Percentiles rank a stretch among this genome's conserved stretches.
Conservation (phyloP, 805 yeast species). For the Saccharomycopsis fermentans region DNA sequence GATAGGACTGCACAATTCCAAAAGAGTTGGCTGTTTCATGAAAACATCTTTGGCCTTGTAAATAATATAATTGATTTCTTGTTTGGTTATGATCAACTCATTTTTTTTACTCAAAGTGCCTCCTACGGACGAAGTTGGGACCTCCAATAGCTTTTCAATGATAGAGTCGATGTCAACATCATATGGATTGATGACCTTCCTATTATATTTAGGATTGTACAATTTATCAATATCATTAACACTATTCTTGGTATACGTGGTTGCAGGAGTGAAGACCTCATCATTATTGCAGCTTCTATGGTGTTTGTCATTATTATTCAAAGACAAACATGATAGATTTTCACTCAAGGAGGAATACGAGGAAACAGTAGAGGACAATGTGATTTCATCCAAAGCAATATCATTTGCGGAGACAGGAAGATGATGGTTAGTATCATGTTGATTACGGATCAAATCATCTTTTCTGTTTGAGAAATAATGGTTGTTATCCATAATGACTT, state of each 20-base stretch:
- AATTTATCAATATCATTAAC: constrained; percentile 13
- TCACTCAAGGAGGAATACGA: neutral
- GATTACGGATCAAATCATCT: neutral
- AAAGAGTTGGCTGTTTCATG: constrained; percentile 51
- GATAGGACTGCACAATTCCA: constrained; percentile 67
- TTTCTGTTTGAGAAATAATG: neutral
- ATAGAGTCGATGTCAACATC: constrained; percentile 18
- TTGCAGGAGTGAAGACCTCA: neutral
- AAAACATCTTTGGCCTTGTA: constrained; percentile 41
- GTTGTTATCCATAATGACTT: neutral
- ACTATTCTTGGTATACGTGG: neutral
- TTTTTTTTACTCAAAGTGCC: constrained; percentile 2
- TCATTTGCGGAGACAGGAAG: neutral
- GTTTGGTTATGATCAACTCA: constrained; percentile 8
- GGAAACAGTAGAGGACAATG: neutral
- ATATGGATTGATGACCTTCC: constrained; percentile 15
- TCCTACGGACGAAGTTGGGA: constrained; percentile 13
- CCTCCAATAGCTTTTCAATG: constrained; percentile 16
- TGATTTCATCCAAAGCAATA: neutral
- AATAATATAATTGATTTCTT: constrained; percentile 16
- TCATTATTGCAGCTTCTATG: neutral
- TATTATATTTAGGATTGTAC: constrained; percentile 17
- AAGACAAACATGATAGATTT: neutral
- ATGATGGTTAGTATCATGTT: neutral
- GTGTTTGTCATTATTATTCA: neutral